phyloP scores from a whole-genome alignment of 2,329 filamentous ascomycete genomes.

The Pseudofabraea citricarpa region DNA sequence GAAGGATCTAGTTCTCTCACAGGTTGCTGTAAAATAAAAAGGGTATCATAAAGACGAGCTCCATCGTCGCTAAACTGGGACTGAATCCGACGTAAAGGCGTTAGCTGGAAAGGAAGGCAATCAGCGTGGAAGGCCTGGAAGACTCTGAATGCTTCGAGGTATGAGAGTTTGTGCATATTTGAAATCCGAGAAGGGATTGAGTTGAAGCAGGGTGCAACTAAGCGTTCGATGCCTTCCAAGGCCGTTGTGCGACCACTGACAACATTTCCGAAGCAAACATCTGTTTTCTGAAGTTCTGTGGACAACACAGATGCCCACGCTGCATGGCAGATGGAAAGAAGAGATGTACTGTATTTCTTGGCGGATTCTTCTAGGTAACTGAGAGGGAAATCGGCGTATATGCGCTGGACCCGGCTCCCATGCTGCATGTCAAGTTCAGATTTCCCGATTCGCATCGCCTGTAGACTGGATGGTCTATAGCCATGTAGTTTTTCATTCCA shows the following conservation, averaged over 20 bases:
- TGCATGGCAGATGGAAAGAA: conserved; percentile 66
- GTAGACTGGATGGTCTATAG: conserved; percentile 35
- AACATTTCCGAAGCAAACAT: conserved; percentile 85
- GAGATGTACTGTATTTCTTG: conserved; percentile 50
- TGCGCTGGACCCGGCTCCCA: conserved; percentile 10
- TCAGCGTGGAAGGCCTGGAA: conserved; percentile 47
- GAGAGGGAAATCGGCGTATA: conserved; percentile 12
- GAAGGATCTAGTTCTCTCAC: conserved; percentile 47
- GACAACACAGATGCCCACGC: conserved; percentile 66
- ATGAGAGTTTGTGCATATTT: conserved; percentile 45
- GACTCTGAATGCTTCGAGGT: conserved; percentile 26
- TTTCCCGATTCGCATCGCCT: not conserved
- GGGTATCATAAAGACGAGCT: conserved; percentile 67
- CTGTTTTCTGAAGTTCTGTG: conserved; percentile 47
- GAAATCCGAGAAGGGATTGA: conserved; percentile 70
- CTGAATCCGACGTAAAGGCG: conserved; percentile 69
- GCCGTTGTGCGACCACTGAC: conserved; percentile 70
- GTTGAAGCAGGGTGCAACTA: conserved; percentile 92
- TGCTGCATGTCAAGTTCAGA: not conserved
- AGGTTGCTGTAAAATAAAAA: conserved; percentile 73
- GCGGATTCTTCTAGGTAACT: conserved; percentile 40
- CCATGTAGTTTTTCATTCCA: conserved; percentile 56
- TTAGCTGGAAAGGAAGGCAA: conserved; percentile 66
- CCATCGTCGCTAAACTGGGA: conserved; percentile 38
- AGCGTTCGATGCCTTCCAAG: conserved; percentile 59